Evolutionary conservation across 192 early-diverging fungal genomes (phyloP), one percentile per base, ranked within the genome.

Genomic region (Funneliformis mosseae): DNA sequence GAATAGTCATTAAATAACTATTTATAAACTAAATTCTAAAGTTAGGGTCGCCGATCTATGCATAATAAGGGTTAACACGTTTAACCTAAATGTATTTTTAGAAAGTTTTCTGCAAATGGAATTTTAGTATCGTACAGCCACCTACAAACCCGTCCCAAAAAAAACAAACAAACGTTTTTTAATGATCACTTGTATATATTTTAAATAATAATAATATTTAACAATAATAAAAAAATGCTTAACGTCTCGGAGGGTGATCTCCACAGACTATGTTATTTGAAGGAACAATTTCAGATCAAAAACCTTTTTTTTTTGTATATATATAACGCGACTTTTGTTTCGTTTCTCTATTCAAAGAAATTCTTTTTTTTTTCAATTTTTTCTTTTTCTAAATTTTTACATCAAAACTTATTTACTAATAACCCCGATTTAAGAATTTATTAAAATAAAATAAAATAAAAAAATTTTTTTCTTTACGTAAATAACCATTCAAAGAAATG

Each of bases 41-140:
- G 50, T 55, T 55, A 55, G 50, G 21, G 50, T 55, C 18, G 50
- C 18, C 21, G 50, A 55, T 55, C 50, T 18, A 27, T 64, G 27
- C 63, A 64, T 28, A 64, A 21, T 64, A 25, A 11, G 21, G 27
- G 11, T 18, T 12, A 69, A 41, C 14, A 69, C 38, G 67, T 41
- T 69, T 41, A 64, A 27, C 25, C 42, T 41, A 11, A 64, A 64
- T 69, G 39, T 69, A 69, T 39, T 39, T 38, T 38, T 69, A 69
- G 67, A 69, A 42, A 18, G 21, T 69, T 33, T 33, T 5, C 67
- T 12, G 0, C 14, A 21, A 41, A 41, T 38, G 67, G 33, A 39
- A 69, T 66, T 64, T 28, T 33, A 25, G 27, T 66, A 66, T 66
- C 6, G 63, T 66, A 66, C 63, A 66, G 63, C 63, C 63, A 66